Evolutionary conservation across 805 yeast genomes (phyloP).

Genomic region (Brettanomyces bruxellensis): DNA sequence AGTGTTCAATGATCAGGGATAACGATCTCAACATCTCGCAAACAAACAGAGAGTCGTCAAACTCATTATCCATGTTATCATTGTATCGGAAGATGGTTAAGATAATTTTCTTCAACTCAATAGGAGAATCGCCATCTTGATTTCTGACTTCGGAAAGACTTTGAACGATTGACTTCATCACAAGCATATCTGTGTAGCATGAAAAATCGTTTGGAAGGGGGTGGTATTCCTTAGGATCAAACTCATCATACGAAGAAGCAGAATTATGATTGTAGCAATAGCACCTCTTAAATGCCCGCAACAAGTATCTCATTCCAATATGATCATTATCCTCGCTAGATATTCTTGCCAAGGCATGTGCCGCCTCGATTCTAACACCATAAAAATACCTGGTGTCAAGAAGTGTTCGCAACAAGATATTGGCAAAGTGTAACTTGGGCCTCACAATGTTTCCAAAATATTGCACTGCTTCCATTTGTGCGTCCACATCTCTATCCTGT

Average conservation of each 20-base stretch:
- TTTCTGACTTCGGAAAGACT: constrained; percentile 56
- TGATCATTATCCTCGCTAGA: constrained; percentile 55
- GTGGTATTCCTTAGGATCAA: constrained; percentile 33
- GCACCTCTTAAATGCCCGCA: constrained; percentile 56
- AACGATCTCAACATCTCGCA: constrained; percentile 48
- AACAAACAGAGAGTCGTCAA: constrained; percentile 63
- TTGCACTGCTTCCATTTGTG: constrained; percentile 76
- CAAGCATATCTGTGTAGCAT: constrained; percentile 56
- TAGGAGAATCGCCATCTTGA: constrained; percentile 48
- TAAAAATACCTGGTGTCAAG: constrained; percentile 81
- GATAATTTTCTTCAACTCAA: constrained; percentile 50
- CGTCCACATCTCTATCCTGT: constrained; percentile 93
- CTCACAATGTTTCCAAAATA: constrained; percentile 56
- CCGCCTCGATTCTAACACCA: constrained; percentile 86
- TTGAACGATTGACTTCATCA: constrained; percentile 60
- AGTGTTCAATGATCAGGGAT: constrained; percentile 24
- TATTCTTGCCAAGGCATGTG: constrained; percentile 60
- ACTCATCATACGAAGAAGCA: constrained; percentile 13
- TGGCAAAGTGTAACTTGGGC: constrained; percentile 59
- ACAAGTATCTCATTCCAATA: constrained; percentile 64
- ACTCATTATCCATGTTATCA: constrained; percentile 74
- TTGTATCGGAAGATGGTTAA: constrained; percentile 71
- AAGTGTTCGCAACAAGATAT: constrained; percentile 68
- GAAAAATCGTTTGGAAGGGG: constrained; percentile 80
- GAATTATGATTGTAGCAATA: constrained; percentile 59